Percentiles rank a stretch among this genome's conserved stretches.
phyloP scores from a whole-genome alignment of 768 basidiomycete species.

The Suillus decipiens region DNA sequence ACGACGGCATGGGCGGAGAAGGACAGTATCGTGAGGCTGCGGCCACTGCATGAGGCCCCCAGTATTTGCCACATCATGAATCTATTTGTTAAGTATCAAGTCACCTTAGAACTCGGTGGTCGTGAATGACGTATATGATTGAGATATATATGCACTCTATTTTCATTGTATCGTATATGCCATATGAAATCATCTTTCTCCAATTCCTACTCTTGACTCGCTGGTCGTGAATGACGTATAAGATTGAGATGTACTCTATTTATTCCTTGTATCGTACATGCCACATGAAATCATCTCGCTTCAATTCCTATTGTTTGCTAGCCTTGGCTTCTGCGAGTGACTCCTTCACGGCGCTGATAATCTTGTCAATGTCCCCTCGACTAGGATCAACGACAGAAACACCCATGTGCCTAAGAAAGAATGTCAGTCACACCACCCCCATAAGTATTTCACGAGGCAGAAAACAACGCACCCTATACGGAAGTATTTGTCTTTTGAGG shows the following conservation, averaged over 20 bases:
- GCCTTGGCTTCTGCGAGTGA: slow-evolving; percentile 42
- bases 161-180: neutral
- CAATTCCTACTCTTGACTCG: neutral
- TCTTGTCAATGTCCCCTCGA: slow-evolving; percentile 74
- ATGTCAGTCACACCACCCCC: slow-evolving; percentile 7
- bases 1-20: slow-evolving; percentile 81
- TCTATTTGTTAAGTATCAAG: neutral
- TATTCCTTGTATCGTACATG: neutral
- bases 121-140: neutral
- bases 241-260: neutral
- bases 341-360: slow-evolving; percentile 67
- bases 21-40: slow-evolving; percentile 49
- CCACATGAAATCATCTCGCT: neutral
- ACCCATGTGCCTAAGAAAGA: slow-evolving; percentile 78
- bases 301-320: slow-evolving; percentile 16
- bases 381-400: slow-evolving; percentile 69
- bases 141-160: neutral
- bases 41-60: slow-evolving; percentile 4
- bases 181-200: neutral
- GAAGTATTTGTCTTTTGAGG: slow-evolving; percentile 76
- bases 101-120: neutral
- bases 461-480: slow-evolving; percentile 68
- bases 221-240: neutral
- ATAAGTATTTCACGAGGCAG: slow-evolving; percentile 7
- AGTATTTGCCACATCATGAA: neutral